Base-by-base conservation (phyloP, 192 early-diverging fungal species). In the Podila epicladia region DNA sequence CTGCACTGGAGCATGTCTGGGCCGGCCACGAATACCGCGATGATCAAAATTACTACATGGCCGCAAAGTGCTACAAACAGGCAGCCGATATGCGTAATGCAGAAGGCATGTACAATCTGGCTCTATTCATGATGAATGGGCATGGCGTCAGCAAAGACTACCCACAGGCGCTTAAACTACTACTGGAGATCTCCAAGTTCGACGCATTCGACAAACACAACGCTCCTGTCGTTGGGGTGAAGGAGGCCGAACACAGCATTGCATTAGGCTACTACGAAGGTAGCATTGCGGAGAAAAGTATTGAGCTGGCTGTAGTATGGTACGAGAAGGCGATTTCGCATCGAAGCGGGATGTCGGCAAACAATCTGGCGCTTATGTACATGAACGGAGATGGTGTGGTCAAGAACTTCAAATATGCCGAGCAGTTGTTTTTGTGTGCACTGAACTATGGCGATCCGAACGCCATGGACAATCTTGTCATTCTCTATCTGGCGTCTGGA, bases 41-140 rank as follows among this genome's bases (percentile, higher is more conserved):
- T 48, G 62, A 45, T 59, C 71, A 72, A 65, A 48, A 64, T 64
- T 72, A 72, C 63, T 3, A 58, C 71, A 72, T 29, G 62, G 71
- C 71, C 55, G 71, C 71, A 58, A 63, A 72, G 71, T 72, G 71
- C 62, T 72, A 72, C 71, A 72, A 72, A 64, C 48, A 58, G 62
- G 71, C 71, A 48, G 71, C 71, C 71, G 71, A 64, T 72, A 72
- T 72, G 71, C 71, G 71, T 72, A 72, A 49, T 65, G 26, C 71
- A 59, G 71, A 72, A 72, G 71, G 62, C 71, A 72, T 72, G 71
- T 72, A 72, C 53, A 72, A 72, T 72, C 71, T 72, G 71, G 71
- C 71, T 58, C 71, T 72, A 28, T 65, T 72, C 62, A 72, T 72
- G 71, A 72, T 72, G 55, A 58, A 64, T 55, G 71, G 71, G 62